Percentiles rank a stretch among this genome's conserved stretches.
phyloP scores from a whole-genome alignment of 1,139 yeast genomes.

The Saccharomyces hybrid region DNA sequence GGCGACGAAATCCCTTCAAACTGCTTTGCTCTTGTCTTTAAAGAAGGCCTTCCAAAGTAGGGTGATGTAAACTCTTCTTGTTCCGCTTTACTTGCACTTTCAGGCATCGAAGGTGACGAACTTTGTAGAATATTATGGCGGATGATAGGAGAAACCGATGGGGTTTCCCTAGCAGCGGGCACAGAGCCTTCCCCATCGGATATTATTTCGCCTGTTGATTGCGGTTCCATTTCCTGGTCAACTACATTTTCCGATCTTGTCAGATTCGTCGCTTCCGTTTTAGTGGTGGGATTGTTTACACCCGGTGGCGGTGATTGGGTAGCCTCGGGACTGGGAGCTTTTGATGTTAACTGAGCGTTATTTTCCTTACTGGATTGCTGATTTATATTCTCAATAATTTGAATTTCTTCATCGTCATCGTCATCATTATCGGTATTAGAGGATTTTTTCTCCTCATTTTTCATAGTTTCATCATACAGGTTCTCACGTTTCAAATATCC shows the following conservation, averaged over 20 bases:
- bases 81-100: neutral
- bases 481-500: conserved; percentile 15
- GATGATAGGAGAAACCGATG: neutral
- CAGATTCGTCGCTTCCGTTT: neutral
- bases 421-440: neutral
- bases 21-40: conserved; percentile 7
- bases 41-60: conserved; percentile 11
- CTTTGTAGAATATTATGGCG: neutral
- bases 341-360: conserved; percentile 4
- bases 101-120: neutral
- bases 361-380: neutral
- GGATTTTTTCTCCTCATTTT: conserved; percentile 14
- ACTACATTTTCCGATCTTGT: neutral
- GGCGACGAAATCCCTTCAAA: conserved; percentile 1
- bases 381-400: conserved; percentile 23
- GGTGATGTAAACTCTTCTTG: conserved; percentile 8
- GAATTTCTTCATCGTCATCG: conserved; percentile 26
- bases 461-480: conserved; percentile 11
- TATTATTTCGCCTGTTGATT: neutral
- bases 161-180: neutral
- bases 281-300: neutral
- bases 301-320: neutral
- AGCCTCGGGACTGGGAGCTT: conserved; percentile 4
- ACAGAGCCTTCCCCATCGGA: neutral
- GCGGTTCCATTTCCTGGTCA: neutral